Base-by-base conservation (phyloP, 148 eudicot genomes). In the Hydrangea macrophylla region DNA sequence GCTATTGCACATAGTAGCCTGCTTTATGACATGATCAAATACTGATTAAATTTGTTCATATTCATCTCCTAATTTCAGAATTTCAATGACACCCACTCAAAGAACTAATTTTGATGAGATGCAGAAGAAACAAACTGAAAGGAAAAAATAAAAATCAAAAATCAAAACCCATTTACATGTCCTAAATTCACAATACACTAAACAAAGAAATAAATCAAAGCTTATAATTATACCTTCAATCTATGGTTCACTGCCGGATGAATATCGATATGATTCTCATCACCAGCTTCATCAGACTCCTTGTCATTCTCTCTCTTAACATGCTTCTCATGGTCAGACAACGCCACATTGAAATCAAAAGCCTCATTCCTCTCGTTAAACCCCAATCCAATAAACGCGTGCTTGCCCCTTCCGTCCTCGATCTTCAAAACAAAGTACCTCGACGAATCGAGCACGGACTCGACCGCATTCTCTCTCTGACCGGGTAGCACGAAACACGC, bases 211-310 rank as follows among this genome's bases (percentile, higher is more conserved):
- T n/a, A n/a, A n/a, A n/a, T n/a, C n/a, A n/a, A 48, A 44, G 12
- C 8, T 42, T 13, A 2, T 8, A 36, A 62, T 23, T 45, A 17
- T 73, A 92, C 98, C 93, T 92, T 92, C 73, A 92, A 79, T 71
- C 96, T 75, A 23, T 92, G 98, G 80, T 92, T 90, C 55, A 92
- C 98, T 48, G 92, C 98, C 20, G 98, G 98, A 76, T 94, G 98
- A 75, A 94, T 90, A 78, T 87, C 97, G 45, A 94, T 90, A 24
- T 76, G 80, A 12, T 71, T 77, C 2, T 79, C 90, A 7, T 75
- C 87, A 9, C 73, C 72, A 0, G 51, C 68, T 51, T 67, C 80
- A 1, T 79, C 75, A n/a, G 30, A 70, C 61, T 82, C 92, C 67
- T 82, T 80, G 67, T 94, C 97, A 22, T 31, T 53, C 74, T 86